Percentiles rank a stretch among this genome's conserved stretches.
These are phyloP conservation scores for Hippophae rhamnoides DNA, from an alignment of 306 rosid species.

Conservation along the genomic window DNA sequence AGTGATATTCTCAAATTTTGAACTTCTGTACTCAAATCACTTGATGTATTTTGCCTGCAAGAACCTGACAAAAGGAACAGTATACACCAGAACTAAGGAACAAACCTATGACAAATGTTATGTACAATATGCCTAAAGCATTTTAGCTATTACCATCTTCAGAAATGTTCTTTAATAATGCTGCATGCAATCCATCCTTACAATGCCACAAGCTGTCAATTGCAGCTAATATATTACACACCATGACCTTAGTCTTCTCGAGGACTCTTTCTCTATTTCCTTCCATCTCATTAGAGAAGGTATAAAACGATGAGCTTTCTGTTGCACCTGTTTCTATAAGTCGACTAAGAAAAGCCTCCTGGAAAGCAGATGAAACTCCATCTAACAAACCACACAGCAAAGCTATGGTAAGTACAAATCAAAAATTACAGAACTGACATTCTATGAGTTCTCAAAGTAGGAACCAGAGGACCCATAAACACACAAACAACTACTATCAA, in stretches of 20 bases:
- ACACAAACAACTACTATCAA: too few relatives aligned
- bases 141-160: conserved; percentile 47
- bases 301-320: conserved; percentile 54
- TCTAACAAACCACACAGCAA: conserved; percentile 35
- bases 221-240: conserved; percentile 35
- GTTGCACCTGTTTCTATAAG: conserved; percentile 77
- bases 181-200: conserved; percentile 51
- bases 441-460: background rate
- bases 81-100: conserved; percentile 21
- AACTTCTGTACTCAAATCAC: conserved; percentile 36
- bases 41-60: conserved; percentile 35
- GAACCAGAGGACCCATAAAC: background rate
- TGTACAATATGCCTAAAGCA: conserved; percentile 4
- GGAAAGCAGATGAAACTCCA: conserved; percentile 42
- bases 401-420: conserved; percentile 10
- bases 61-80: conserved; percentile 45
- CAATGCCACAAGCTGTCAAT: conserved; percentile 43
- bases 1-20: conserved; percentile 55
- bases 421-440: conserved; percentile 3
- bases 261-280: conserved; percentile 24
- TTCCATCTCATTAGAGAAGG: conserved; percentile 33
- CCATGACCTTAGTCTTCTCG: conserved; percentile 35
- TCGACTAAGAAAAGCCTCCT: conserved; percentile 64
- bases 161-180: conserved; percentile 39
- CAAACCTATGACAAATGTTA: conserved; percentile 4